These are phyloP conservation scores for Sclerotiophoma versabilis DNA, from an alignment of 2,329 filamentous ascomycete species.

Conservation along the genomic window DNA sequence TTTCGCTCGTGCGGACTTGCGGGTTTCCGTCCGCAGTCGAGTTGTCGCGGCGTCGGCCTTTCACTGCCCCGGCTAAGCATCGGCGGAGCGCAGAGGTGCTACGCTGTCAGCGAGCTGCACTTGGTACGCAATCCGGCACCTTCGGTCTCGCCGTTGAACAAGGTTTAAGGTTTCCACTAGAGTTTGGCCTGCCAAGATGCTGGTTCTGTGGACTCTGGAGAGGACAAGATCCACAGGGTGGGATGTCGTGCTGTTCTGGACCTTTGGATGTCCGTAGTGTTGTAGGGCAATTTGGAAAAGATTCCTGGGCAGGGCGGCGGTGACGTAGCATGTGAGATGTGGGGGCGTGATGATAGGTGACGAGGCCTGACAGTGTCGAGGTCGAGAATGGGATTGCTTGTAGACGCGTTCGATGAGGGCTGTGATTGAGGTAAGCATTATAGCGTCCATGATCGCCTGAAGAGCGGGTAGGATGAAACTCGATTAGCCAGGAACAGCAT, in stretches of 20 bases:
- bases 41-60: too few species aligned
- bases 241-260: constrained; percentile 2
- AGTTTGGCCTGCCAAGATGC: background rate
- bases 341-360: background rate
- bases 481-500: background rate
- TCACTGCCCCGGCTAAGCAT: background rate
- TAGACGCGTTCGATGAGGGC: background rate
- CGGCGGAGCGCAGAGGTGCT: constrained; percentile 7
- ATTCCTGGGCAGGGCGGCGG: background rate
- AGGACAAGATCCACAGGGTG: background rate
- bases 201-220: background rate
- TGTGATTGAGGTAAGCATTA: background rate
- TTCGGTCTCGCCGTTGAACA: background rate
- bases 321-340: constrained; percentile 6
- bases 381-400: background rate
- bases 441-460: background rate
- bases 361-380: background rate
- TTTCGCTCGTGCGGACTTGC: too few species aligned
- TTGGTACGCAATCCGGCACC: background rate
- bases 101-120: constrained; percentile 5
- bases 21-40: too few species aligned
- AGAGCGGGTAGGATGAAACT: background rate
- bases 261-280: background rate
- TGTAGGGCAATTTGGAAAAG: background rate
- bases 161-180: background rate